Evolutionary conservation across 805 yeast species (phyloP).

Genomic region (Torulaspora microellipsoides): DNA sequence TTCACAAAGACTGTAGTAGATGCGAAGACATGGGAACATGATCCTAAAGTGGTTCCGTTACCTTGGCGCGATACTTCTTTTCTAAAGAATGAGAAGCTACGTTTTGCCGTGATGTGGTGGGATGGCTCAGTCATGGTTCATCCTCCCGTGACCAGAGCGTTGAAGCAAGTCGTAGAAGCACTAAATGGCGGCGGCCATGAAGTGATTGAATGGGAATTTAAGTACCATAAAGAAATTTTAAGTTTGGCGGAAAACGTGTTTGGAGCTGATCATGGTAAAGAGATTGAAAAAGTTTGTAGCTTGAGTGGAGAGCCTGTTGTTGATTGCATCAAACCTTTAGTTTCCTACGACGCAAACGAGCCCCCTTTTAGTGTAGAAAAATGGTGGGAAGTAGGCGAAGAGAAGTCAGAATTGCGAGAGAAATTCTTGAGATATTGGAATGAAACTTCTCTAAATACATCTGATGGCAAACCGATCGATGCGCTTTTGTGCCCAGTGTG

Average conservation of each 20-base stretch:
- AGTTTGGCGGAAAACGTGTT: conserved; percentile 29
- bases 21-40: conserved; percentile 44
- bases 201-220: conserved; percentile 41
- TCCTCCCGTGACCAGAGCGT: conserved; percentile 50
- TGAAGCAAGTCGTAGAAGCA: conserved; percentile 29
- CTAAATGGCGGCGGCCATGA: conserved; percentile 39
- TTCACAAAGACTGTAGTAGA: conserved; percentile 40
- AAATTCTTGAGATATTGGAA: conserved; percentile 38
- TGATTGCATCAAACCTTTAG: conserved; percentile 30
- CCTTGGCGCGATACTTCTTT: conserved; percentile 42
- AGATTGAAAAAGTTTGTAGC: conserved; percentile 26
- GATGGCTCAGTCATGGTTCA: conserved; percentile 48
- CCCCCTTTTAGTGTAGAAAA: conserved; percentile 22
- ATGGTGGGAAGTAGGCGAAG: conserved; percentile 39
- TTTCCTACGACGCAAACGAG: conserved; percentile 4
- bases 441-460: conserved; percentile 32
- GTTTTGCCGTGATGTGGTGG: conserved; percentile 44
- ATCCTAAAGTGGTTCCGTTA: conserved; percentile 48
- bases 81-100: conserved; percentile 31
- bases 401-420: conserved; percentile 37
- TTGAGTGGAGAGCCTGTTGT: conserved; percentile 36
- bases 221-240: conserved; percentile 27
- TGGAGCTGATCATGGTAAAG: conserved; percentile 36
- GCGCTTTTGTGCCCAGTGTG: conserved; percentile 47
- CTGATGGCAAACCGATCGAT: conserved; percentile 41